Evolutionary conservation across 208 protist genomes (phyloP), one percentile per base, ranked within the genome.

Genomic region (Leishmania tropica): DNA sequence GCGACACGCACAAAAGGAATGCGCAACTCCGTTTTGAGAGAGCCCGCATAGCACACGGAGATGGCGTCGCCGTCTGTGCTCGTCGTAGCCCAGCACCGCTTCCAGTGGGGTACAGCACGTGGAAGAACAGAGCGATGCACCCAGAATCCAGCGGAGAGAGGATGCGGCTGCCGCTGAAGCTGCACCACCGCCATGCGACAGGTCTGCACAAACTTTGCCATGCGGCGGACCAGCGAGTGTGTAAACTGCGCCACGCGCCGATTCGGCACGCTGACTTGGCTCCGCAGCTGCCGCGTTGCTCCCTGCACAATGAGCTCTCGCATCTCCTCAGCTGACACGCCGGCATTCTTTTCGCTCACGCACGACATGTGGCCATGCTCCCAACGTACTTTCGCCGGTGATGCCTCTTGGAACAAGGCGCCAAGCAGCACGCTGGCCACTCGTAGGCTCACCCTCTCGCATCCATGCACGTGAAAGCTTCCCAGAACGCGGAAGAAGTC

Each of bases 121-220:
- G 93, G 93, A 17, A 83, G 81, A 19, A 94, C 48, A 67, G 87
- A 90, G 19, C 86, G 83, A 79, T 93, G 81, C 17, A 84, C 86
- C 89, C 90, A 93, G 65, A 96, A 96, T 60, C 93, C 89, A n/a
- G 42, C 83, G 51, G 40, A 91, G 58, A 78, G 76, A 15, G 71
- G 73, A 48, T 53, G 42, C 6, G 77, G 75, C 35, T 81, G 73
- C 5, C 74, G 77, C 62, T 83, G 83, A 65, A 83, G 77, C 78
- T 47, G 78, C 37, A 86, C 24, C 58, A 86, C 37, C 11, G 72
- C 24, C 17, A 19, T 48, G 19, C 81, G 77, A 58, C 76, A 85
- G 51, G 62, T 75, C 77, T 73, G 53, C 3, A 80, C 76, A 37
- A 85, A 79, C 47, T 68, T 45, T 1, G 11, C 37, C 81, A 85